phyloP scores from a whole-genome alignment of 1,284 basidiomycete species.

The Hemileia vastatrix region DNA sequence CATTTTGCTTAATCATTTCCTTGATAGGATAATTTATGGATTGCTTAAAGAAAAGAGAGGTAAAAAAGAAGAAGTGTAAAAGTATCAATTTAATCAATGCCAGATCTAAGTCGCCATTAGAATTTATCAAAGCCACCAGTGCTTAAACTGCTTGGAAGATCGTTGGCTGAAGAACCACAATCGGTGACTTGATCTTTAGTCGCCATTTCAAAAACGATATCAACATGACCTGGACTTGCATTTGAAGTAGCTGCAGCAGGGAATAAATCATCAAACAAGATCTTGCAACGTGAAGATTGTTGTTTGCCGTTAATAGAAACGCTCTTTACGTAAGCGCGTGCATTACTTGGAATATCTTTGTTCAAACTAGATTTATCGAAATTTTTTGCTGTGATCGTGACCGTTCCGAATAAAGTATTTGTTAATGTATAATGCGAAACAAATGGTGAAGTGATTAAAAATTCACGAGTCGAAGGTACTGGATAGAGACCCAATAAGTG shows the following conservation, averaged over 20 bases:
- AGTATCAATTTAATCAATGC: too few relatives aligned
- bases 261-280: background rate
- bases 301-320: background rate
- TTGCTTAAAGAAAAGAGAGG: too few relatives aligned
- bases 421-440: background rate
- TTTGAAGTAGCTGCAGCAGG: too few relatives aligned
- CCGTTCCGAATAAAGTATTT: slow-evolving; percentile 25
- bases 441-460: background rate
- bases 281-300: background rate
- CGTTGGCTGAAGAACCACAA: background rate
- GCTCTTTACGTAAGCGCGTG: background rate
- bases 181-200: background rate
- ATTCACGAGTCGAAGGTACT: slow-evolving; percentile 47
- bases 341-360: background rate
- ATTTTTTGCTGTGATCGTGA: slow-evolving; percentile 4
- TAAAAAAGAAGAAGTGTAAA: too few relatives aligned
- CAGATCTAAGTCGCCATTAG: too few relatives aligned
- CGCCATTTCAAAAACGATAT: slow-evolving; percentile 4
- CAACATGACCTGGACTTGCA: background rate
- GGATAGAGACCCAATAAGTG: slow-evolving; percentile 55
- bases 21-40: too few relatives aligned
- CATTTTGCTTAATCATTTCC: too few relatives aligned
- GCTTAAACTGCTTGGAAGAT: background rate
- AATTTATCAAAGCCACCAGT: slow-evolving; percentile 1
- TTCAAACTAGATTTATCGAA: background rate